Percentiles rank a stretch among this genome's conserved stretches.
Evolutionary conservation across 257 asterid species (phyloP).

Genomic region (Ilex aquifolium): DNA sequence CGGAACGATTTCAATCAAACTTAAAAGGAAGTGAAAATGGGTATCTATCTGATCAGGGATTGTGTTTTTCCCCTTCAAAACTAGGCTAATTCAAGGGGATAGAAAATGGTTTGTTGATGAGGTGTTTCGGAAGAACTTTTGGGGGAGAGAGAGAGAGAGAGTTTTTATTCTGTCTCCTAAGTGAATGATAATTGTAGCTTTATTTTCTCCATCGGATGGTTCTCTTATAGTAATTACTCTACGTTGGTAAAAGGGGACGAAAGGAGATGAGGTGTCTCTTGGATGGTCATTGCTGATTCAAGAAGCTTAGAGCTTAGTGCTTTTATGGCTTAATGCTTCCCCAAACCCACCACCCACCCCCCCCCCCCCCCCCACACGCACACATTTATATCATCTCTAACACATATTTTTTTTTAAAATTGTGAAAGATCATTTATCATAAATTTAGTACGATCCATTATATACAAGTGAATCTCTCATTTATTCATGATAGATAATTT

Average conservation of each 20-base stretch:
- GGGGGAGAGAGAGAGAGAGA: conserved; percentile 5
- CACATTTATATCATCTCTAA: too few relatives aligned
- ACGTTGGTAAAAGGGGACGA: conserved; percentile 29
- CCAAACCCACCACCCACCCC: too few relatives aligned
- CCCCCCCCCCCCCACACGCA: too few relatives aligned
- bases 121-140: conserved; percentile 24
- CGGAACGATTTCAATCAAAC: conserved; percentile 24
- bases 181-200: conserved; percentile 33
- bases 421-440: too few relatives aligned
- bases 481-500: too few relatives aligned
- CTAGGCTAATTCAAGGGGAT: conserved; percentile 18
- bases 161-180: conserved; percentile 13
- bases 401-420: too few relatives aligned
- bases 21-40: conserved; percentile 20
- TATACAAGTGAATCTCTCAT: too few relatives aligned
- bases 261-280: conserved; percentile 51
- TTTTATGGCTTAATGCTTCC: too few relatives aligned
- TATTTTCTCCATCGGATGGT: conserved; percentile 45
- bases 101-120: conserved; percentile 15
- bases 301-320: not conserved
- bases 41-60: conserved; percentile 28
- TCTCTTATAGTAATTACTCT: conserved; percentile 3
- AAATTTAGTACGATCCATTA: too few relatives aligned
- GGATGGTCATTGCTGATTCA: not conserved
- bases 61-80: conserved; percentile 17